Conservation (phyloP, 169 alveolate genomes). For the Babesia caballi region DNA sequence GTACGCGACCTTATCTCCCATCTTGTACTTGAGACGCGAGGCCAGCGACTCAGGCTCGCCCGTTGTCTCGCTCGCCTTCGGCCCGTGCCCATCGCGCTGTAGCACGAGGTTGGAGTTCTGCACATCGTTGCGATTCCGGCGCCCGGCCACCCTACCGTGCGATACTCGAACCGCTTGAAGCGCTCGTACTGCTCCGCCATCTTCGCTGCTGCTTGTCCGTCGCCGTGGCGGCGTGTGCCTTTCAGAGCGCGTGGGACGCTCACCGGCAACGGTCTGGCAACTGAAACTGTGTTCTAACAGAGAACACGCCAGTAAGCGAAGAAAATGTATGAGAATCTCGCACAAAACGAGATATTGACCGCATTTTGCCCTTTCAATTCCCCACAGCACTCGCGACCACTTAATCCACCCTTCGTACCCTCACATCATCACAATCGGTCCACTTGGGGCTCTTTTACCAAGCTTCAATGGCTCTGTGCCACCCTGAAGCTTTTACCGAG, state of each 20-base stretch:
- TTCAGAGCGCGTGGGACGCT: neutral
- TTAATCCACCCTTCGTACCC: no score
- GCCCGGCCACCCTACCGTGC: slow-evolving; percentile 51
- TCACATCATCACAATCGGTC: no score
- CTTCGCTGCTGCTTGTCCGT: slow-evolving; percentile 12
- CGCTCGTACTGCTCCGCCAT: slow-evolving; percentile 92
- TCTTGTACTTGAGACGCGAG: slow-evolving; percentile 82
- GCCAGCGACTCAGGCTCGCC: slow-evolving; percentile 96
- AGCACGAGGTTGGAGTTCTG: slow-evolving; percentile 86
- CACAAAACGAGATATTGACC: no score
- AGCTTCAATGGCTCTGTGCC: no score
- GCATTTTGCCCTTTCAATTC: no score
- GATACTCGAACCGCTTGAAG: slow-evolving; percentile 89
- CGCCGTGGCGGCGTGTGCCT: neutral
- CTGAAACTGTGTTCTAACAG: neutral
- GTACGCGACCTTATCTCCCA: slow-evolving; percentile 92
- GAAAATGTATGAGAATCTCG: neutral
- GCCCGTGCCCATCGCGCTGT: slow-evolving; percentile 83
- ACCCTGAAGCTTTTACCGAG: no score
- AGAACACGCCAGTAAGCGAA: neutral
- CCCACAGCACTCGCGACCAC: no score
- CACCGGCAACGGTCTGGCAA: neutral
- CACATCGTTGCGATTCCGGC: neutral
- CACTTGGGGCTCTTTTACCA: no score
- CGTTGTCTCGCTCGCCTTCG: slow-evolving; percentile 86